Percentiles rank a stretch among this genome's conserved stretches.
Evolutionary conservation across 2,329 filamentous ascomycete genomes (phyloP).

Genomic region (Leptosphaerulina australis): DNA sequence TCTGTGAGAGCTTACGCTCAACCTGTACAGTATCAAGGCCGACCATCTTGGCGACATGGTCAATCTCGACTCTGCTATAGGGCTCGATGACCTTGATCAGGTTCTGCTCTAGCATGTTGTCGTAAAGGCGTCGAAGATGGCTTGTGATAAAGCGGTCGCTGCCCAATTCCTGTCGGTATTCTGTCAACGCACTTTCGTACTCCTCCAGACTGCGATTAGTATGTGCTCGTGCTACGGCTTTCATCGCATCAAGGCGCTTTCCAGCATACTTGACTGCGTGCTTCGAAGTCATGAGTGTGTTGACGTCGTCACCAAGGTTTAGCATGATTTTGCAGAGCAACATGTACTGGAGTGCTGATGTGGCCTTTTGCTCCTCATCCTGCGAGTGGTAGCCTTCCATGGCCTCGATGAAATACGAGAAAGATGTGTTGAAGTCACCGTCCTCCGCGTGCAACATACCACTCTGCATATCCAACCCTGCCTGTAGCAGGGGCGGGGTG

Average conservation of each 20-base stretch:
- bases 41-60: slow-evolving; percentile 96
- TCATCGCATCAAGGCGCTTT: slow-evolving; percentile 97
- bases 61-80: slow-evolving; percentile 95
- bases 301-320: slow-evolving; percentile 95
- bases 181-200: slow-evolving; percentile 89
- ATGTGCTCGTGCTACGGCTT: slow-evolving; percentile 94
- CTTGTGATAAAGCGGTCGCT: slow-evolving; percentile 96
- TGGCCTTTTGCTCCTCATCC: slow-evolving; percentile 87
- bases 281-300: slow-evolving; percentile 91
- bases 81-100: slow-evolving; percentile 99
- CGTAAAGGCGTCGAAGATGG: slow-evolving; percentile 92
- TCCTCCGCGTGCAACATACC: slow-evolving; percentile 99
- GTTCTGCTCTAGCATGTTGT: slow-evolving; percentile 99
- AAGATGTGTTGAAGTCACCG: slow-evolving; percentile 98
- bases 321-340: slow-evolving; percentile 99
- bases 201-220: slow-evolving; percentile 94
- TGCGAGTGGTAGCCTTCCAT: slow-evolving; percentile 95
- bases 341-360: slow-evolving; percentile 99
- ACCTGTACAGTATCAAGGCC: slow-evolving; percentile 95
- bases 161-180: slow-evolving; percentile 92
- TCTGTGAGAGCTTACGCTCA: slow-evolving; percentile 97
- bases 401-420: slow-evolving; percentile 98
- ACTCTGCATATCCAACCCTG: slow-evolving; percentile 97
- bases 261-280: slow-evolving; percentile 96
- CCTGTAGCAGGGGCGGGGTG: slow-evolving; percentile 92